Conservation (phyloP, 164 flowering plant species). For the Annona squamosa region DNA sequence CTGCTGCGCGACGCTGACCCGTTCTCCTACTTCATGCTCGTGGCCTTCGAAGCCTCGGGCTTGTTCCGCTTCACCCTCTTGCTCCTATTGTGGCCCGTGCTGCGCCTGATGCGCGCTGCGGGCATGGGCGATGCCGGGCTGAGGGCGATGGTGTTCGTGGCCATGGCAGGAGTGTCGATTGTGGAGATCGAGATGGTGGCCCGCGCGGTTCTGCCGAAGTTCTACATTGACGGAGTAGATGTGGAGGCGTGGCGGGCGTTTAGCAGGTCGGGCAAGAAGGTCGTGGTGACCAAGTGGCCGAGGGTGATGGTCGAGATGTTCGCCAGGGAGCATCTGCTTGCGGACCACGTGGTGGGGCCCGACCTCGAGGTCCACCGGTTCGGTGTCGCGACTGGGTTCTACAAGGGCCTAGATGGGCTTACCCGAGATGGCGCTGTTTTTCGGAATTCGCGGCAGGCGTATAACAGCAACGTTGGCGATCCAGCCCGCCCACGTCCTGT, state of each 20-base stretch:
- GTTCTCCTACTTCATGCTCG: constrained; percentile 93
- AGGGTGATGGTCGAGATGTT: constrained; percentile 81
- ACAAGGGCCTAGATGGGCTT: constrained; percentile 20
- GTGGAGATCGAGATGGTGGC: constrained; percentile 75
- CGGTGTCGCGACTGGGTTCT: constrained; percentile 77
- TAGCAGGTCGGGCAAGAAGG: constrained; percentile 42
- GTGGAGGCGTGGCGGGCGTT: constrained; percentile 73
- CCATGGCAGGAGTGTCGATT: constrained; percentile 45
- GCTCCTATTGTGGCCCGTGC: constrained; percentile 63
- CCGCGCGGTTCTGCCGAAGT: constrained; percentile 90
- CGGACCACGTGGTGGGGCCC: constrained; percentile 63
- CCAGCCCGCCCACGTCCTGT: constrained; percentile 62
- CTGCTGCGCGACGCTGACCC: constrained; percentile 52
- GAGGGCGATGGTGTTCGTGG: constrained; percentile 54
- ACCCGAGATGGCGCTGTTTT: constrained; percentile 24
- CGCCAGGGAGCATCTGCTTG: constrained; percentile 71
- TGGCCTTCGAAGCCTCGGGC: constrained; percentile 85
- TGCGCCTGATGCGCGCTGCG: constrained; percentile 32
- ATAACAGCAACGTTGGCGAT: constrained; percentile 14
- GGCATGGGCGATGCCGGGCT: constrained; percentile 46
- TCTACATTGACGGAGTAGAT: constrained; percentile 74
- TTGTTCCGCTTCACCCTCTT: constrained; percentile 62
- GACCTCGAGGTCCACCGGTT: constrained; percentile 58
- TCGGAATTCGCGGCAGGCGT: constrained; percentile 25
- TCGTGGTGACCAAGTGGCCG: constrained; percentile 66